Evolutionary conservation across 352 stramenopile genomes (phyloP), one percentile per base, ranked within the genome.

Genomic region (Phytophthora sojae): DNA sequence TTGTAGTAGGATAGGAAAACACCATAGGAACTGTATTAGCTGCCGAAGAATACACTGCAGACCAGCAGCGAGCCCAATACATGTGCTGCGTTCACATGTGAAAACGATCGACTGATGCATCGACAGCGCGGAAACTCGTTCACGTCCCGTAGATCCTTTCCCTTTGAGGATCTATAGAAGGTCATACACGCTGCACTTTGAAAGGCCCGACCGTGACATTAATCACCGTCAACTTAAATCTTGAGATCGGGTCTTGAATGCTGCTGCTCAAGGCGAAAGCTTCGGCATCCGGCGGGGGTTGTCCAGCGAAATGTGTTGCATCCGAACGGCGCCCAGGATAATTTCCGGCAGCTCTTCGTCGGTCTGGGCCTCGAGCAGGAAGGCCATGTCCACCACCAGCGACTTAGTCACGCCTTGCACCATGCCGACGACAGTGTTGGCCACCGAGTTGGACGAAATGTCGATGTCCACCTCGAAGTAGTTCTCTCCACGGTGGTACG

Each of bases 381-480:
- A 97, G 12, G 91, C 90, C 86, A 97, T 86, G 75, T 97, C 91
- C 54, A 97, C 86, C 3, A 97, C 90, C 1, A 97, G 82, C 25
- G 90, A 93, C 76, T 95, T 96, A 55, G 90, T 96, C 51, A 96
- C 90, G 35, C 90, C 89, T 69, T 96, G 90, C 52, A 97, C 91
- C 87, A 97, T 96, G 21, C 89, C 88, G 14, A 96, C 85, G 62
- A 96, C 88, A 8, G 86, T 93, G 69, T 96, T 95, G 32, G 89
- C 96, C 15, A 99, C 94, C 58, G 85, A 90, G 74, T 95, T 98
- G 56, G 85, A 97, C 42, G 92, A 96, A 64, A 98, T 98, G 75
- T 99, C 96, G 49, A 99, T 85, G 73, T 98, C 95, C 42, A 99
- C 79, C 79, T 99, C 97, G 70, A 99, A 98, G 79, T 98, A 99